Evolutionary conservation across 2,329 filamentous ascomycete species (phyloP).

Genomic region (Calonectria montana): DNA sequence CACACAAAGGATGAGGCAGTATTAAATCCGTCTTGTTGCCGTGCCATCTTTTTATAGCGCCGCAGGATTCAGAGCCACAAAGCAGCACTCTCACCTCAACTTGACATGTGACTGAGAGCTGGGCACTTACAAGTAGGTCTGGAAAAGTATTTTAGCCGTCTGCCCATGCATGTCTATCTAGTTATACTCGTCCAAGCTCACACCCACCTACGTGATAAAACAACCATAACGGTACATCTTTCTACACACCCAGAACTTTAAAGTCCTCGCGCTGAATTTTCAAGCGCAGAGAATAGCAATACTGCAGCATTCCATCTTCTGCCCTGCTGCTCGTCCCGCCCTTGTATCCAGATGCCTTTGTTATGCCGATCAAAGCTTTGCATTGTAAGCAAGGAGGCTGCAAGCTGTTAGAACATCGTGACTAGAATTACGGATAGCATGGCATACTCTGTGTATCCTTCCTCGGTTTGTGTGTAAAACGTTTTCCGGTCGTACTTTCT

Average conservation of each 20-base stretch:
- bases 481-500: conserved; percentile 35
- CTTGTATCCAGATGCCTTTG: background rate
- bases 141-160: too few species aligned
- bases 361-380: conserved; percentile 11
- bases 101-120: background rate
- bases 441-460: conserved; percentile 38
- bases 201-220: too few species aligned
- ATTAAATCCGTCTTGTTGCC: background rate
- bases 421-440: background rate
- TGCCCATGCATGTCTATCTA: too few species aligned
- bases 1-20: too few species aligned
- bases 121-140: too few species aligned
- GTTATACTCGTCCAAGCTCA: too few species aligned
- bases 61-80: background rate
- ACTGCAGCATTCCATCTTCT: background rate
- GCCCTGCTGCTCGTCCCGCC: background rate
- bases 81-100: background rate
- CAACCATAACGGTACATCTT: too few species aligned
- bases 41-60: background rate
- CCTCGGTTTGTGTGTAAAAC: conserved; percentile 33
- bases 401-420: conserved; percentile 6
- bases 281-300: background rate
- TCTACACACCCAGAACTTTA: too few species aligned
- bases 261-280: too few species aligned
- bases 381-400: conserved; percentile 33